Evolutionary conservation across 805 yeast genomes (phyloP).

Genomic region (Metschnikowia amazonensis): DNA sequence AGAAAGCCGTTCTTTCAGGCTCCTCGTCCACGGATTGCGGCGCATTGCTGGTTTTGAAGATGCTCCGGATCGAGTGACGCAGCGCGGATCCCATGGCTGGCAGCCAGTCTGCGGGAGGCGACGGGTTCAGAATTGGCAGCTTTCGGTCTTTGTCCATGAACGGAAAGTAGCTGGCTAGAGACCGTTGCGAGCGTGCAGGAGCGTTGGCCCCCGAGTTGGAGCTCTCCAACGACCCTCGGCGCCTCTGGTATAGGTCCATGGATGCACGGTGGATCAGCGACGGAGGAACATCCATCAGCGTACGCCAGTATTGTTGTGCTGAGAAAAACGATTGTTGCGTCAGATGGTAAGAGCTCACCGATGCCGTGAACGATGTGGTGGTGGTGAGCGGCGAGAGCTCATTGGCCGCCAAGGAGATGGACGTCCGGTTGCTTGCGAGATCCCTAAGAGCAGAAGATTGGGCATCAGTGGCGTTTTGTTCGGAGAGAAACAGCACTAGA

Average conservation of each 20-base stretch:
- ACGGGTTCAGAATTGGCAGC: conserved; percentile 9
- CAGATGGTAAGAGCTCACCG: conserved; percentile 38
- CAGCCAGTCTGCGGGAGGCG: conserved; percentile 3
- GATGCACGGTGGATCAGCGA: conserved; percentile 28
- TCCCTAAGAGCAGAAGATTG: neutral
- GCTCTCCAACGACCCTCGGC: conserved; percentile 30
- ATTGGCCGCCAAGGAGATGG: conserved; percentile 12
- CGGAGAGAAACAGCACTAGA: neutral
- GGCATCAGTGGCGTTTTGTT: neutral
- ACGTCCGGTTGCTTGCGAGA: conserved; percentile 14
- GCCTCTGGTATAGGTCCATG: conserved; percentile 30
- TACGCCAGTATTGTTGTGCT: conserved; percentile 40
- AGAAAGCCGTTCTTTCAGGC: neutral
- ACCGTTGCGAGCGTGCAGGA: conserved; percentile 16
- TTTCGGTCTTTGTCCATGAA: conserved; percentile 23
- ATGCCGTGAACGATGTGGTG: conserved; percentile 41
- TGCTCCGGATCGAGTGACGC: conserved; percentile 32
- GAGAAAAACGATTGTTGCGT: conserved; percentile 42
- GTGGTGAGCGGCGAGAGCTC: conserved; percentile 43
- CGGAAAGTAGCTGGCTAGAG: conserved; percentile 39
- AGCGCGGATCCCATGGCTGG: conserved; percentile 17
- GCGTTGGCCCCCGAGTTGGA: conserved; percentile 19
- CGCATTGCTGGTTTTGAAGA: conserved; percentile 23
- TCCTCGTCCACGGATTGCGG: conserved; percentile 1
- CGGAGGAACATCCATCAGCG: conserved; percentile 36